Percentiles rank a stretch among this genome's conserved stretches.
Evolutionary conservation across 495 filamentous ascomycete species (phyloP).

Genomic region (Entonaema liquescens): DNA sequence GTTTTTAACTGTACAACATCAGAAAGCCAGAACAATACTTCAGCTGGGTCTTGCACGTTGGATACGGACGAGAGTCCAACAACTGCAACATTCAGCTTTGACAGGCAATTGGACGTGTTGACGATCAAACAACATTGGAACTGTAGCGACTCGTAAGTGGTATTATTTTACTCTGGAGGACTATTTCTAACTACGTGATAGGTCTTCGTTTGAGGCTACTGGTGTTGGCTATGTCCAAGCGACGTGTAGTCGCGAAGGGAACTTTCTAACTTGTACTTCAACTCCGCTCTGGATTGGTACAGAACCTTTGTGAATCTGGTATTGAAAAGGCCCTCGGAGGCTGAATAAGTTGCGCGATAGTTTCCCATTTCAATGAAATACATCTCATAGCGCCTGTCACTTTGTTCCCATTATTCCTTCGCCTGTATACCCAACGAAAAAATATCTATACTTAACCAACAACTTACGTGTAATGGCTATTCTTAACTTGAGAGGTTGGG

Average conservation of each 20-base stretch:
- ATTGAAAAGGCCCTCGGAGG: neutral
- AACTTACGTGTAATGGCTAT: too few species aligned
- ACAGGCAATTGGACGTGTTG: conserved; percentile 46
- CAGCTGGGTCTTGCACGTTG: conserved; percentile 40
- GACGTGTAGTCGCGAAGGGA: conserved; percentile 45
- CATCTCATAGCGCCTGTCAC: too few species aligned
- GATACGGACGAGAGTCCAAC: conserved; percentile 9
- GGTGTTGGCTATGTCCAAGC: conserved; percentile 50
- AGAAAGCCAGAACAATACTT: conserved; percentile 27
- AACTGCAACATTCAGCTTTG: conserved; percentile 45
- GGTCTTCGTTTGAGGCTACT: conserved; percentile 36
- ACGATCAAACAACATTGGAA: conserved; percentile 45
- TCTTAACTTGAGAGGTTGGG: too few species aligned
- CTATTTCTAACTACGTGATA: conserved; percentile 20
- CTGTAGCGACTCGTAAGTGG: conserved; percentile 48
- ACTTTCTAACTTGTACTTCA: conserved; percentile 48
- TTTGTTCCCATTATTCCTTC: too few species aligned
- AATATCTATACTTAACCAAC: too few species aligned
- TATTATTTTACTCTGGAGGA: neutral
- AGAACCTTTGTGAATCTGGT: conserved; percentile 27
- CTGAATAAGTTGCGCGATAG: too few species aligned
- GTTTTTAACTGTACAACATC: conserved; percentile 44
- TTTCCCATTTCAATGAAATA: too few species aligned
- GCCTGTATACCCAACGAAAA: too few species aligned
- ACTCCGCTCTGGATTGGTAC: conserved; percentile 52